These are phyloP conservation scores for Picochlorum sp. DNA, from an alignment of 139 green algal genomes.

Conservation along the genomic window DNA sequence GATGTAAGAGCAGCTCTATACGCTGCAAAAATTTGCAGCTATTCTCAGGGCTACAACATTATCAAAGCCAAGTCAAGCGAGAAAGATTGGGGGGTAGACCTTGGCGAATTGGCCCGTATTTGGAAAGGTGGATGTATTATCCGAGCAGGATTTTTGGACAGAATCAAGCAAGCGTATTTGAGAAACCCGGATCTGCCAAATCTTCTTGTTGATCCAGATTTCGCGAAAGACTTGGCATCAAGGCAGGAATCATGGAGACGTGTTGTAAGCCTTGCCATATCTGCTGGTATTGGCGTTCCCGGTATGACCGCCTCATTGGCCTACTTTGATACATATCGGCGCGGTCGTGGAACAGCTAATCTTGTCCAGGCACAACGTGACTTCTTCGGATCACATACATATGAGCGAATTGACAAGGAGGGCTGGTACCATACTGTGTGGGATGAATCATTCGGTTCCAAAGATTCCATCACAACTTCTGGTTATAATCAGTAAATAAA, in stretches of 20 bases:
- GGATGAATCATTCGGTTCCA: conserved; percentile 61
- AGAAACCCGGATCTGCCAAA: conserved; percentile 67
- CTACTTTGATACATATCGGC: conserved; percentile 97
- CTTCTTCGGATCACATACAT: conserved; percentile 98
- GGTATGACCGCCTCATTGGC: conserved; percentile 76
- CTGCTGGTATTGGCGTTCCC: conserved; percentile 57
- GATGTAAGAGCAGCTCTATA: conserved; percentile 84
- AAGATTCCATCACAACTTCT: conserved; percentile 86
- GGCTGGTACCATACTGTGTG: conserved; percentile 89
- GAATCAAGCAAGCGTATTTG: conserved; percentile 85
- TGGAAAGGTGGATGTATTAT: conserved; percentile 99
- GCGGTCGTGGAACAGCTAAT: conserved; percentile 84
- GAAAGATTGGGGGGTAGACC: conserved; percentile 82
- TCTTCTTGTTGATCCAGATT: conserved; percentile 82
- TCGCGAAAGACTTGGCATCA: conserved; percentile 67
- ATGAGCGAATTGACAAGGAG: conserved; percentile 73
- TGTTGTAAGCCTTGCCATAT: conserved; percentile 44
- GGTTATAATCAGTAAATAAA: conserved; percentile 59
- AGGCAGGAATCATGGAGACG: conserved; percentile 71
- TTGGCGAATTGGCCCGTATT: conserved; percentile 85
- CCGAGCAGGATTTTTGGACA: conserved; percentile 88
- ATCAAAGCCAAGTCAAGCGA: conserved; percentile 90
- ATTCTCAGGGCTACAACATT: conserved; percentile 98
- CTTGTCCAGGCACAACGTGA: conserved; percentile 94
- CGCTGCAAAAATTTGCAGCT: conserved; percentile 82